Percentiles rank a stretch among this genome's conserved stretches.
phyloP scores from a whole-genome alignment of 345 rosid genomes.

The Crucihimalaya himalaica region DNA sequence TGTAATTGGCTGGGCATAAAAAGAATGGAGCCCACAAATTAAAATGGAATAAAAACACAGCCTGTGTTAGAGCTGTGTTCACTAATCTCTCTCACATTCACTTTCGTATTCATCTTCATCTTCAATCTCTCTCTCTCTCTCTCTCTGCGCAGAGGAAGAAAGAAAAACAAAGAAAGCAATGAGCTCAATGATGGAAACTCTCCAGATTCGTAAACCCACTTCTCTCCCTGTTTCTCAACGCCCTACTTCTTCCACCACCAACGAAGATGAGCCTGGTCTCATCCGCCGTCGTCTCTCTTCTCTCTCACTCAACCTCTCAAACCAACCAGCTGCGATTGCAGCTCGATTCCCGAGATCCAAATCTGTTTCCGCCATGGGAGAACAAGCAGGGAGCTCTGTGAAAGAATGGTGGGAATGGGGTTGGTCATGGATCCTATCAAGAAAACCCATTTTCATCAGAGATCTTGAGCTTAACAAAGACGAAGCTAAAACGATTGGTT shows the following conservation, averaged over 20 bases:
- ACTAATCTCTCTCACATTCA: slow-evolving; percentile 17
- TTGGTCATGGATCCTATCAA: slow-evolving; percentile 82
- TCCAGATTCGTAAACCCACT: slow-evolving; percentile 50
- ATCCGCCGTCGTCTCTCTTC: slow-evolving; percentile 79
- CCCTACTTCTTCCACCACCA: slow-evolving; percentile 8
- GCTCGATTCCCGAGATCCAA: slow-evolving; percentile 57
- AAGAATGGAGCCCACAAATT: slow-evolving; percentile 42
- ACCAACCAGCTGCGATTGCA: slow-evolving; percentile 39
- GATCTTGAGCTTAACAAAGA: slow-evolving; percentile 91
- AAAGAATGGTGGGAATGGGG: slow-evolving; percentile 89
- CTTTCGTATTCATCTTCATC: slow-evolving; percentile 23
- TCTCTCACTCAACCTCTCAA: slow-evolving; percentile 56
- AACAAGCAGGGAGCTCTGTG: slow-evolving; percentile 55
- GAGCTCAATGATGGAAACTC: slow-evolving; percentile 64
- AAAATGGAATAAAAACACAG: slow-evolving; percentile 50
- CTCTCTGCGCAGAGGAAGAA: neutral
- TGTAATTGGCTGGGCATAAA: slow-evolving; percentile 33
- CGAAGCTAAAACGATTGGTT: slow-evolving; percentile 60
- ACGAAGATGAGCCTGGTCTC: slow-evolving; percentile 34
- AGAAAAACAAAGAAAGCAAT: slow-evolving; percentile 27
- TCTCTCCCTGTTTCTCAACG: slow-evolving; percentile 61
- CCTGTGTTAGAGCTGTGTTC: slow-evolving; percentile 58
- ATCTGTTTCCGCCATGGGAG: slow-evolving; percentile 67
- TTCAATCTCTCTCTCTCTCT: neutral
- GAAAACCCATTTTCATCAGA: slow-evolving; percentile 64